phyloP scores from a whole-genome alignment of 768 basidiomycete species.

The Mycena crocata region DNA sequence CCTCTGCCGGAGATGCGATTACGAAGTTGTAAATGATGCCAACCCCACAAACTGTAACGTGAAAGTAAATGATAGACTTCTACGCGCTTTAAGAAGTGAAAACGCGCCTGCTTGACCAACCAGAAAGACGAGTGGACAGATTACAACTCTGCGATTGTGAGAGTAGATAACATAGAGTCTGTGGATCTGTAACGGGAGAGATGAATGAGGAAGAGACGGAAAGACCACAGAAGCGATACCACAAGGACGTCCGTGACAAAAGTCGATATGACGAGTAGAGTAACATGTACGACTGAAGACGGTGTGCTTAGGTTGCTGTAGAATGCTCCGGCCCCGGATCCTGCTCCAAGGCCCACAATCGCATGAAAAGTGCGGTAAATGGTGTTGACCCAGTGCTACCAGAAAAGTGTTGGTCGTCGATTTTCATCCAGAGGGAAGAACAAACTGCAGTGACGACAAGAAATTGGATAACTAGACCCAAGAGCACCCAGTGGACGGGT shows the following conservation, averaged over 20 bases:
- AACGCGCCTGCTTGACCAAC: background rate
- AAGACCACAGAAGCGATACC: background rate
- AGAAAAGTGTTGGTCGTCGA: background rate
- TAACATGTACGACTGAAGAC: background rate
- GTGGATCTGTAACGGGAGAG: constrained; percentile 4
- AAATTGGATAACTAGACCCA: constrained; percentile 12
- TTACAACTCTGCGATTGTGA: background rate
- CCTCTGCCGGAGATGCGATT: background rate
- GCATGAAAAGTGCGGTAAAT: background rate
- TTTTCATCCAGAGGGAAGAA: background rate
- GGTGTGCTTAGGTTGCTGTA: background rate
- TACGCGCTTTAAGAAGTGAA: background rate
- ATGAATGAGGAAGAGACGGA: background rate
- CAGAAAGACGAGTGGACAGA: background rate
- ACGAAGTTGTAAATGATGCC: background rate
- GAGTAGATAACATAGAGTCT: constrained; percentile 16
- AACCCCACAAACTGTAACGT: background rate
- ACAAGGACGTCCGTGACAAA: constrained; percentile 9
- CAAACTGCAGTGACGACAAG: background rate
- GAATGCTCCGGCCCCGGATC: background rate
- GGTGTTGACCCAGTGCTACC: constrained; percentile 1
- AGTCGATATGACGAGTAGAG: background rate
- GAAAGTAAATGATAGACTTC: background rate
- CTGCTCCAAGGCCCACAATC: background rate
- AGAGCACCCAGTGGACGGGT: background rate